Conservation (phyloP, 2,329 filamentous ascomycete genomes). For the Aspergillus fumigatus region DNA sequence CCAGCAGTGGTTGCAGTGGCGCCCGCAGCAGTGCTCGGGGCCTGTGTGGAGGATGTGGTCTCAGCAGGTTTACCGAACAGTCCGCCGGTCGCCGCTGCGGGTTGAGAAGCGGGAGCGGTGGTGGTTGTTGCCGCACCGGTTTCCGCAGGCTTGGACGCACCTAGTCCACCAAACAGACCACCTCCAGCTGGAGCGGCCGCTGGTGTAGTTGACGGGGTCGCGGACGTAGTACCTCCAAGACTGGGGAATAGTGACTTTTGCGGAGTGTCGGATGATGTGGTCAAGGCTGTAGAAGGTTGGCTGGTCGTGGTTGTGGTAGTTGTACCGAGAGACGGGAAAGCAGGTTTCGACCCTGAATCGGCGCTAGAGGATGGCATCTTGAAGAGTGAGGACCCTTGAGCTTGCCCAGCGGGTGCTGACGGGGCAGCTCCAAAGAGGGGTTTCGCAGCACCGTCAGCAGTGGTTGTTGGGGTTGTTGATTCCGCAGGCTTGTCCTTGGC, state of each 20-base stretch:
- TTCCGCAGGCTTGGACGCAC: slow-evolving; percentile 26
- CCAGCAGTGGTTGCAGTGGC: slow-evolving; percentile 18
- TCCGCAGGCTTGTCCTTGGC: slow-evolving; percentile 30
- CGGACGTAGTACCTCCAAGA: slow-evolving; percentile 25
- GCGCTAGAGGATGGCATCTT: slow-evolving; percentile 22
- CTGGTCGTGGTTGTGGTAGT: slow-evolving; percentile 13
- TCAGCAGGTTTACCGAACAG: slow-evolving; percentile 25
- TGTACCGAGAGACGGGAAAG: slow-evolving; percentile 22
- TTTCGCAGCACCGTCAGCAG: slow-evolving; percentile 23
- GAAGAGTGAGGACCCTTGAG: slow-evolving; percentile 25
- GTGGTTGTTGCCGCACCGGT: slow-evolving; percentile 25
- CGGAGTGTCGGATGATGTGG: slow-evolving; percentile 28
- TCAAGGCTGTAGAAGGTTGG: slow-evolving; percentile 20
- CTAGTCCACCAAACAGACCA: slow-evolving; percentile 26
- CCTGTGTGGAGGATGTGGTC: slow-evolving; percentile 20
- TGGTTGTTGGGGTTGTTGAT: slow-evolving; percentile 21
- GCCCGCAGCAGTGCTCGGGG: slow-evolving; percentile 15
- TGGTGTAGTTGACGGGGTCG: slow-evolving; percentile 28
- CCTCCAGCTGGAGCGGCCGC: slow-evolving; percentile 24
- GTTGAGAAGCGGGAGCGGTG: slow-evolving; percentile 22
- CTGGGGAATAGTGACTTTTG: slow-evolving; percentile 32
- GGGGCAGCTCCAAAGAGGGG: slow-evolving; percentile 24
- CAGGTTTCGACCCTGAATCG: slow-evolving; percentile 22
- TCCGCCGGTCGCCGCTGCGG: slow-evolving; percentile 16
- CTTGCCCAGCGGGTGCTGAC: slow-evolving; percentile 11